phyloP scores from a whole-genome alignment of 345 rosid species.

The Euphorbia lathyris region DNA sequence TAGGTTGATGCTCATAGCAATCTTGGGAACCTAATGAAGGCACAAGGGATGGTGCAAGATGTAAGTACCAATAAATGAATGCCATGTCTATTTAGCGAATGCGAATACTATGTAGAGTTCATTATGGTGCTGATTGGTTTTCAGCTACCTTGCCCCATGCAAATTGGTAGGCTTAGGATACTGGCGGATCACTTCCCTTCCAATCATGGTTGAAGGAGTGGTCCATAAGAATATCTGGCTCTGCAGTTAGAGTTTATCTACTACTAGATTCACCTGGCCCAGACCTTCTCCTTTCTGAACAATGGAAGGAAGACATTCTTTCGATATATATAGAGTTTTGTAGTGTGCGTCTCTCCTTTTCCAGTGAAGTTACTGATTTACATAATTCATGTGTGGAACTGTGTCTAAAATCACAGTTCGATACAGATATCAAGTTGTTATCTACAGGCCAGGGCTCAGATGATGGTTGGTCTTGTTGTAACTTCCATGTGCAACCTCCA shows the following conservation, averaged over 20 bases:
- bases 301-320: conserved; percentile 22
- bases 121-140: conserved; percentile 6
- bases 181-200: conserved; percentile 11
- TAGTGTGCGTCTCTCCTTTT: conserved; percentile 33
- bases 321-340: conserved; percentile 16
- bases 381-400: conserved; percentile 60
- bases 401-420: conserved; percentile 59
- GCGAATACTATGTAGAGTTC: background rate
- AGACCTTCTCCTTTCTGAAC: conserved; percentile 11
- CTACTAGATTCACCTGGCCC: conserved; percentile 27
- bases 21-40: conserved; percentile 91
- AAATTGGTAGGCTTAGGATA: conserved; percentile 11
- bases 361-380: conserved; percentile 57
- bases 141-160: conserved; percentile 8
- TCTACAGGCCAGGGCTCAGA: conserved; percentile 67
- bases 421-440: conserved; percentile 65
- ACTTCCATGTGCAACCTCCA: conserved; percentile 63
- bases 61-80: conserved; percentile 50
- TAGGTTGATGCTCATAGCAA: conserved; percentile 98
- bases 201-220: conserved; percentile 13
- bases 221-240: conserved; percentile 6
- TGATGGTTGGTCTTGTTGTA: conserved; percentile 83
- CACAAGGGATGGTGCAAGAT: conserved; percentile 90
- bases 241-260: conserved; percentile 18
- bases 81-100: conserved; percentile 6